Evolutionary conservation across 495 filamentous ascomycete species (phyloP), one percentile per base, ranked within the genome.

Genomic region (Sabuloglossum arenarium): DNA sequence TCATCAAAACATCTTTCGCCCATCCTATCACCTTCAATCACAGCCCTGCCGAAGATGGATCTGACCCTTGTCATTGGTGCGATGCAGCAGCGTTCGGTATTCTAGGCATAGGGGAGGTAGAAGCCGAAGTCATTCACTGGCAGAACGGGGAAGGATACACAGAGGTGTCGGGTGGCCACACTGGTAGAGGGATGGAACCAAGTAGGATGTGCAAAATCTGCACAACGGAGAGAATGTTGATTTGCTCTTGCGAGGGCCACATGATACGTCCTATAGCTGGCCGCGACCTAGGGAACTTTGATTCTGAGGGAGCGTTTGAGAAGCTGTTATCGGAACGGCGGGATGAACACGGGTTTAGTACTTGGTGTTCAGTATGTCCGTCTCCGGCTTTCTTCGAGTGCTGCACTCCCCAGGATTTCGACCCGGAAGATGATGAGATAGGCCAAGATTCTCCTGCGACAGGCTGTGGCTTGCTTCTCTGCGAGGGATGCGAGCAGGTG

Each of bases 311-410:
- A 0, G 66, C 69, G 0, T 64, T 61, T 37, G 55, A 59, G 0
- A 62, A 57, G 43, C 55, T 73, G 21, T 27, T 59, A 11, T 56
- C 59, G 19, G 4, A 19, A 16, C 39, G 4, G 6, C 1, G 19
- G 34, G 57, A 25, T 30, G 29, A 0, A 10, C 30, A 1, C 25
- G 28, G 25, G 23, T 19, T 11, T 10, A 19, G 61, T 43, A 43
- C 58, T 12, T 75, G 70, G 68, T 73, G 72, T 59, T 65, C 62
- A 12, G 50, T 75, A 9, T 75, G 72, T 45, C 65, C 67, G 9
- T 58, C 57, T 10, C 65, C 70, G 12, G 72, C 71, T 0, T 63
- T 64, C 10, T 69, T 65, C 46, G 60, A 60, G 37, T 71, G 70
- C 49, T 59, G 55, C 16, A 57, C 62, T 3, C 47, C 42, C 4